phyloP scores from a whole-genome alignment of 129 eudicot genomes.

The Flaveria brownii region DNA sequence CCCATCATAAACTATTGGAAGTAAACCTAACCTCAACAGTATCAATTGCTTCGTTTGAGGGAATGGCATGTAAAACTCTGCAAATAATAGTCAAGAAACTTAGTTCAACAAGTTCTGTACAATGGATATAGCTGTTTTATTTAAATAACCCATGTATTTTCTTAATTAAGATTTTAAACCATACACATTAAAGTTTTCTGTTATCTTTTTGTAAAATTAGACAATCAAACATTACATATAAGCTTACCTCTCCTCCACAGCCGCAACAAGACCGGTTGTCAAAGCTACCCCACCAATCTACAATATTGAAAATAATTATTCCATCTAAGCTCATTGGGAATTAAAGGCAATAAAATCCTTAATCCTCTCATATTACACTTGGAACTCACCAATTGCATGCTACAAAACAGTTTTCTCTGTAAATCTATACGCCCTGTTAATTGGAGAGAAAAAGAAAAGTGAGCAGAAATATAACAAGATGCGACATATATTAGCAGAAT shows the following conservation, averaged over 20 bases:
- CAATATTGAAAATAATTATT: conserved; percentile 33
- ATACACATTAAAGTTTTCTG: neutral
- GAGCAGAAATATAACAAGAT: neutral
- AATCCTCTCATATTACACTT: neutral
- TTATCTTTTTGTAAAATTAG: neutral
- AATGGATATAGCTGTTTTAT: neutral
- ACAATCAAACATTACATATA: neutral
- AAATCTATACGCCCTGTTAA: conserved; percentile 86
- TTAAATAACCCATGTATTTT: neutral
- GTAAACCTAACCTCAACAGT: conserved; percentile 77
- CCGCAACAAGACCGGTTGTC: conserved; percentile 82
- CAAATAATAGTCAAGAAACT: conserved; percentile 15
- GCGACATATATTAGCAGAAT: neutral
- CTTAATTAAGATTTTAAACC: neutral
- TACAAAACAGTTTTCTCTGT: conserved; percentile 88
- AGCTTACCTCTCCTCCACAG: conserved; percentile 85
- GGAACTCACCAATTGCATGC: conserved; percentile 88
- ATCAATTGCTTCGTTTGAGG: conserved; percentile 91
- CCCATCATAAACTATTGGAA: neutral
- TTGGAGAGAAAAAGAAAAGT: conserved; percentile 9
- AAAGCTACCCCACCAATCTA: conserved; percentile 92
- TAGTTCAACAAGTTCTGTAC: neutral
- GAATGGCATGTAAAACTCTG: conserved; percentile 94
- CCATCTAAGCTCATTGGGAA: conserved; percentile 12
- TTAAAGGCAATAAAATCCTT: neutral